Conservation (phyloP, 1,139 yeast species). For the Protomyces inundatus region DNA sequence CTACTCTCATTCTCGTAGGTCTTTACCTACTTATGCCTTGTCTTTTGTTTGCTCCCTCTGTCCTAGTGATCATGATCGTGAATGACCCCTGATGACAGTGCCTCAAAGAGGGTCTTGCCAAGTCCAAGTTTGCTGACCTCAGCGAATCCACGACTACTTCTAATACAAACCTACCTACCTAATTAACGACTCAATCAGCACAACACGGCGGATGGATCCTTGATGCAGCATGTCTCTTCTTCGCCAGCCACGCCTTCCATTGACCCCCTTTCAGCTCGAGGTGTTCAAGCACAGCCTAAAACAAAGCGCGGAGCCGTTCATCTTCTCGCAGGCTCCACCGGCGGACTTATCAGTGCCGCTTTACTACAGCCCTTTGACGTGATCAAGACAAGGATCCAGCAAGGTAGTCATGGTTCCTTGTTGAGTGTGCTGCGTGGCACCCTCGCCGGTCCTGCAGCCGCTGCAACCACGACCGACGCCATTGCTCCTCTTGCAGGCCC, state of each 20-base stretch:
- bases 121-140: background rate
- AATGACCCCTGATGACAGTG: too few species aligned
- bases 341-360: slow-evolving; percentile 80
- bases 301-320: slow-evolving; percentile 40
- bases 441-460: slow-evolving; percentile 47
- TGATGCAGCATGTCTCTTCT: background rate
- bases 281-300: background rate
- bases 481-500: slow-evolving; percentile 55
- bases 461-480: slow-evolving; percentile 48
- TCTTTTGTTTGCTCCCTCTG: background rate
- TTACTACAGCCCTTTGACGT: slow-evolving; percentile 85
- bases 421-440: slow-evolving; percentile 90
- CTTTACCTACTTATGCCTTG: background rate
- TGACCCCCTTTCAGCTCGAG: background rate
- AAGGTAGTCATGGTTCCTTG: slow-evolving; percentile 61
- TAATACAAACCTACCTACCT: too few species aligned
- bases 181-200: background rate
- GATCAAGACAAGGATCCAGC: slow-evolving; percentile 84
- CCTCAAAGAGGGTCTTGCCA: too few species aligned
- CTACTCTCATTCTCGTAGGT: background rate
- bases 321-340: slow-evolving; percentile 73
- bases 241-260: background rate
- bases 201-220: background rate
- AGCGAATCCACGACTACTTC: background rate
- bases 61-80: background rate